Conservation (phyloP, 1,139 yeast genomes). For the Saccharomycopsis crataegensis region DNA sequence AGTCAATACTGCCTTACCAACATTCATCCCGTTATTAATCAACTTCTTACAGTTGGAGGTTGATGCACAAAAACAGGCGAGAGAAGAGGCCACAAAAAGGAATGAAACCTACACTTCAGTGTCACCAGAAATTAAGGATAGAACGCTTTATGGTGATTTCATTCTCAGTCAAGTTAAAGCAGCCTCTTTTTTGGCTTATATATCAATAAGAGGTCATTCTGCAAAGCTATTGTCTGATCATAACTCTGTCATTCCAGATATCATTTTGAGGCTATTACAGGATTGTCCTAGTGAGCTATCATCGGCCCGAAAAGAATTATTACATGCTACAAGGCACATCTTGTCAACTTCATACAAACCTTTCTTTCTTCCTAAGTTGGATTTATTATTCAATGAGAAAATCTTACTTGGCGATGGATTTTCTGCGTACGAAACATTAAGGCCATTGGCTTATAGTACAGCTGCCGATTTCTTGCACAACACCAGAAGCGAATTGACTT, state of each 20-base stretch:
- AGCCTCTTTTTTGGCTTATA: conserved; percentile 89
- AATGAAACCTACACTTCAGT: conserved; percentile 47
- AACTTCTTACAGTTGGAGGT: conserved; percentile 73
- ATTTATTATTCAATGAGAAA: conserved; percentile 75
- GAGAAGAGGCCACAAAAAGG: conserved; percentile 48
- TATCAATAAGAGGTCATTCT: conserved; percentile 78
- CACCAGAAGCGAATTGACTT: conserved; percentile 76
- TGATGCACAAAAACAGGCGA: conserved; percentile 61
- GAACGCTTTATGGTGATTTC: conserved; percentile 81
- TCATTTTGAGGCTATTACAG: conserved; percentile 76
- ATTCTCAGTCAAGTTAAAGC: conserved; percentile 96
- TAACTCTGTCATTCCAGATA: conserved; percentile 70
- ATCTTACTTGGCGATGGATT: conserved; percentile 89
- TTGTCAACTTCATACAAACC: conserved; percentile 80
- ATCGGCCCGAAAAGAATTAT: conserved; percentile 83
- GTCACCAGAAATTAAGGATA: conserved; percentile 65
- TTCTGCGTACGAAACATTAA: conserved; percentile 79
- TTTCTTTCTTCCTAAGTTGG: conserved; percentile 80
- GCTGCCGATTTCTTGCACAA: conserved; percentile 95
- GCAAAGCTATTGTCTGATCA: conserved; percentile 58
- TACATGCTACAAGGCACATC: conserved; percentile 93
- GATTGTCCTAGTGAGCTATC: conserved; percentile 97
- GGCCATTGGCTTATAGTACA: conserved; percentile 88
- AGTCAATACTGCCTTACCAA: conserved; percentile 64
- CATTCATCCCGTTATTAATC: conserved; percentile 76